Evolutionary conservation across 2,329 filamentous ascomycete genomes (phyloP).

Genomic region (Thielaviopsis cerberus): DNA sequence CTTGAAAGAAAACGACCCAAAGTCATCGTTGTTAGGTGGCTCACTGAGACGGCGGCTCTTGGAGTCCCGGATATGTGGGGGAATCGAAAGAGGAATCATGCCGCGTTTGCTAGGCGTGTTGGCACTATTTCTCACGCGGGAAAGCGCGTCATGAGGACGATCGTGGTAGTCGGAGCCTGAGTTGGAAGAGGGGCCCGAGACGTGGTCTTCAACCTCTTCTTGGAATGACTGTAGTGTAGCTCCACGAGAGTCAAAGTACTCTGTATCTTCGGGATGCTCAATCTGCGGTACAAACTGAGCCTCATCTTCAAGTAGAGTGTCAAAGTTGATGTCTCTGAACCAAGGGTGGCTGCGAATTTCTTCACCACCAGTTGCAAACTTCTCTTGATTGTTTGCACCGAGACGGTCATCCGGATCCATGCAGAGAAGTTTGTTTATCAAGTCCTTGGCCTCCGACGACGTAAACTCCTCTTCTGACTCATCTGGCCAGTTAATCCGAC

Average conservation of each 20-base stretch:
- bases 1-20: slow-evolving; percentile 92
- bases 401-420: slow-evolving; percentile 65
- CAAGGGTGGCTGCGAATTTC: slow-evolving; percentile 81
- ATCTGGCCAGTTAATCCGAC: slow-evolving; percentile 82
- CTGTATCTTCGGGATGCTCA: slow-evolving; percentile 89
- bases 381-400: slow-evolving; percentile 71
- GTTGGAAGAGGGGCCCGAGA: slow-evolving; percentile 50
- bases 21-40: slow-evolving; percentile 74
- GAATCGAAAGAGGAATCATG: slow-evolving; percentile 88
- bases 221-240: slow-evolving; percentile 83
- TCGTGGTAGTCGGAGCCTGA: slow-evolving; percentile 60
- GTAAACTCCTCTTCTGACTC: slow-evolving; percentile 54
- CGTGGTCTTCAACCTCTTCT: slow-evolving; percentile 83
- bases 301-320: slow-evolving; percentile 78
- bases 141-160: slow-evolving; percentile 83
- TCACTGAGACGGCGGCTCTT: slow-evolving; percentile 80
- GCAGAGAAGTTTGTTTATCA: slow-evolving; percentile 84
- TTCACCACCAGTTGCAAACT: slow-evolving; percentile 63
- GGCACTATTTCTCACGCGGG: slow-evolving; percentile 52
- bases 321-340: slow-evolving; percentile 80
- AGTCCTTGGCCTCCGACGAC: slow-evolving; percentile 74
- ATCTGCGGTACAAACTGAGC: slow-evolving; percentile 85
- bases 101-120: slow-evolving; percentile 57
- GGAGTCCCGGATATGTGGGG: slow-evolving; percentile 81
- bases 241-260: slow-evolving; percentile 87